phyloP scores from a whole-genome alignment of 208 protist species.

The Novymonas esmeraldas region DNA sequence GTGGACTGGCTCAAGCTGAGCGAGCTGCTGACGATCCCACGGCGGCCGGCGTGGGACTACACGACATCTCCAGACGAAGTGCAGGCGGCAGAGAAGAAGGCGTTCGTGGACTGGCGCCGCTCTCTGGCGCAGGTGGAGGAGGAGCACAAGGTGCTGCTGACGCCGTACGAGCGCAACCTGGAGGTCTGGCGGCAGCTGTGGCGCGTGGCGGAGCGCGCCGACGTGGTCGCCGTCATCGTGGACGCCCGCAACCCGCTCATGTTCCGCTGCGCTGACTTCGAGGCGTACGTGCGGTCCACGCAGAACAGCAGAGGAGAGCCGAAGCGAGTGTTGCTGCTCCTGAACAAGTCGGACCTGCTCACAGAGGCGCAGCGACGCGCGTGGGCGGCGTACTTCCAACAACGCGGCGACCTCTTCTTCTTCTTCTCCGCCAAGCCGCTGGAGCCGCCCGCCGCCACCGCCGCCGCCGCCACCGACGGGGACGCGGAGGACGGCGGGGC shows the following conservation, averaged over 20 bases:
- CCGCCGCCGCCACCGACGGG: constrained; percentile 9
- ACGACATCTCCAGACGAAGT: constrained; percentile 67
- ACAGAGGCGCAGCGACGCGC: constrained; percentile 89
- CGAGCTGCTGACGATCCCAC: constrained; percentile 83
- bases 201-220: constrained; percentile 96
- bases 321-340: constrained; percentile 93
- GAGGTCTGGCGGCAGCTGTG: constrained; percentile 99
- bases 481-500: constrained; percentile 30
- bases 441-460: constrained; percentile 21
- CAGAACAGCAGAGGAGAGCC: constrained; percentile 35
- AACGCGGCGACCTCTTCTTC: constrained; percentile 79
- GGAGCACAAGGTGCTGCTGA: constrained; percentile 93
- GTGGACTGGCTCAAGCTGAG: constrained; percentile 81
- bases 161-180: constrained; percentile 99
- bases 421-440: constrained; percentile 93
- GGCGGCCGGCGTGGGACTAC: constrained; percentile 83
- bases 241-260: constrained; percentile 98
- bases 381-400: constrained; percentile 95
- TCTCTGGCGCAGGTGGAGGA: constrained; percentile 92
- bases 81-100: constrained; percentile 67
- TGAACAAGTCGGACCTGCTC: constrained; percentile 99
- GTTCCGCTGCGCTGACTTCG: constrained; percentile 92
- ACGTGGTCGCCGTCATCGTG: constrained; percentile 95
- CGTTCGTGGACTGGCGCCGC: constrained; percentile 93
- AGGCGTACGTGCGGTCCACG: constrained; percentile 87